A percentile compares a stretch with the other conserved stretches of the same genome.
Evolutionary conservation across 805 yeast genomes (phyloP).

Genomic region (Hanseniaspora meyeri): DNA sequence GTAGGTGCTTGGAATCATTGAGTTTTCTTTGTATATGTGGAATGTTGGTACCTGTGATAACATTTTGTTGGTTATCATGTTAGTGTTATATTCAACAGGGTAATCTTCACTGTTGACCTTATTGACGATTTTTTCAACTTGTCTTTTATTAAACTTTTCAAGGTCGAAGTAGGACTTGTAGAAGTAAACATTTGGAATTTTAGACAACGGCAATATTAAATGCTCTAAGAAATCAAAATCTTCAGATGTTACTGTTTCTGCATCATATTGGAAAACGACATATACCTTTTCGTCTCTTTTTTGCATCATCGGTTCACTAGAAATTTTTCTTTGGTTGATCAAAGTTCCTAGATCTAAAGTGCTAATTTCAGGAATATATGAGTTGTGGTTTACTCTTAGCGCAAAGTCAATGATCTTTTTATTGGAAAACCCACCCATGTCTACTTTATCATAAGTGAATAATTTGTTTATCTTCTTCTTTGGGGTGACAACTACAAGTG

Average conservation of each 20-base stretch:
- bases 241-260: conserved; percentile 38
- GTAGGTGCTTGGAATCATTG: conserved; percentile 39
- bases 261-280: conserved; percentile 42
- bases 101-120: conserved; percentile 23
- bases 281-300: conserved; percentile 26
- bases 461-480: conserved; percentile 25
- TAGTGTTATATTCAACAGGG: conserved; percentile 31
- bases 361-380: conserved; percentile 29
- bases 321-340: not conserved
- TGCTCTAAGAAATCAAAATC: conserved; percentile 52
- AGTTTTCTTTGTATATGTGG: conserved; percentile 46
- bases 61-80: conserved; percentile 36
- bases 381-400: conserved; percentile 35
- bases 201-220: conserved; percentile 47
- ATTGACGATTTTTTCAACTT: conserved; percentile 35
- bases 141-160: conserved; percentile 25
- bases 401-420: conserved; percentile 32
- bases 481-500: conserved; percentile 43
- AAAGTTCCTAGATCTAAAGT: conserved; percentile 1
- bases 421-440: conserved; percentile 24
- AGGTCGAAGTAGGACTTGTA: conserved; percentile 41
- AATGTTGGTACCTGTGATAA: conserved; percentile 52
- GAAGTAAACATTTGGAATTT: conserved; percentile 44
- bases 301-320: not conserved
- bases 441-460: conserved; percentile 19